Evolutionary conservation across 1,284 basidiomycete species (phyloP).

Genomic region (Megacollybia platyphylla): DNA sequence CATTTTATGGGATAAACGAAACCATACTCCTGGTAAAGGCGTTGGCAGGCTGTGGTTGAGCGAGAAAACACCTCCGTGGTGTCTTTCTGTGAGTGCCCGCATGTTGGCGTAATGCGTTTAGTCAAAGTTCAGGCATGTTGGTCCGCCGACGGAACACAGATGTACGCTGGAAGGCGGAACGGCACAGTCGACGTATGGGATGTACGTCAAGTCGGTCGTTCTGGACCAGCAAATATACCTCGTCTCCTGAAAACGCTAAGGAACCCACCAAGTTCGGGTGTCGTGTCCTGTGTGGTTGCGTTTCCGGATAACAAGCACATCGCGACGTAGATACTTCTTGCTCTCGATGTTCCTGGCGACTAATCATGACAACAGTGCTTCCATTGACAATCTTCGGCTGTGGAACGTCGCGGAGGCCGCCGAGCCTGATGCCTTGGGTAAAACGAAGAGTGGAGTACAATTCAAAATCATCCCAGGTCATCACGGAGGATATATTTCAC

Average conservation of each 20-base stretch:
- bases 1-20: constrained; percentile 82
- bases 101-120: constrained; percentile 3
- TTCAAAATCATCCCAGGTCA: constrained; percentile 97
- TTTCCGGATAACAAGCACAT: constrained; percentile 88
- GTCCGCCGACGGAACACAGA: constrained; percentile 79
- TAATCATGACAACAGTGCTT: constrained; percentile 47
- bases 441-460: constrained; percentile 54
- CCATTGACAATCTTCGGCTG: constrained; percentile 85
- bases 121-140: constrained; percentile 70
- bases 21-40: constrained; percentile 46
- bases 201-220: constrained; percentile 59
- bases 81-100: constrained; percentile 62
- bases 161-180: constrained; percentile 88
- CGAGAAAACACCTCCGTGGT: constrained; percentile 92
- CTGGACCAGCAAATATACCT: constrained; percentile 48
- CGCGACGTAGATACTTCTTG: constrained; percentile 55
- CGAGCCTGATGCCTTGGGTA: constrained; percentile 47
- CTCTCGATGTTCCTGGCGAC: background rate
- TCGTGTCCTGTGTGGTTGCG: constrained; percentile 81
- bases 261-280: constrained; percentile 83
- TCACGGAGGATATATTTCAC: constrained; percentile 87
- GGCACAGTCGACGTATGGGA: constrained; percentile 94
- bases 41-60: constrained; percentile 81
- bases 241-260: constrained; percentile 69
- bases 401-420: constrained; percentile 84